Conservation (phyloP, 2,329 filamentous ascomycete genomes). For the Fusarium denticulatum region DNA sequence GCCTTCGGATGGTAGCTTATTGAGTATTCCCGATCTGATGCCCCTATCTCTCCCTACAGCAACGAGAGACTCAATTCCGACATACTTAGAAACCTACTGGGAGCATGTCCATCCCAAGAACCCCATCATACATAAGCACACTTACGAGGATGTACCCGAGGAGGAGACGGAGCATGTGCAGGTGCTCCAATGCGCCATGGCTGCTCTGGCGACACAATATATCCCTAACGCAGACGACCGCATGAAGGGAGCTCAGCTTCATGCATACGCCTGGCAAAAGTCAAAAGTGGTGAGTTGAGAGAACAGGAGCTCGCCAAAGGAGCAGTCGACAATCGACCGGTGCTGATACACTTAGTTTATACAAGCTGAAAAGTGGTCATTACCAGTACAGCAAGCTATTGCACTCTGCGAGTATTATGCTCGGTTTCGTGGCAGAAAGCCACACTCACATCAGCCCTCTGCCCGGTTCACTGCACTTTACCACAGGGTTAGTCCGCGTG, state of each 20-base stretch:
- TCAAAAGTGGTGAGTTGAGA: slow-evolving; percentile 58
- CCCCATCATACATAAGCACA: slow-evolving; percentile 61
- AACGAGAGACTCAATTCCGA: slow-evolving; percentile 56
- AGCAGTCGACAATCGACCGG: slow-evolving; percentile 1
- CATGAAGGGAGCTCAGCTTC: slow-evolving; percentile 59
- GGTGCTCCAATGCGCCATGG: slow-evolving; percentile 64
- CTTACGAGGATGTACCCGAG: slow-evolving; percentile 51
- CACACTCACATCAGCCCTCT: slow-evolving; percentile 59
- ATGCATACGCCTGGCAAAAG: slow-evolving; percentile 62
- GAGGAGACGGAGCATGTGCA: slow-evolving; percentile 50
- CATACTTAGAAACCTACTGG: slow-evolving; percentile 65
- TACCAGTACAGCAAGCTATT: slow-evolving; percentile 63
- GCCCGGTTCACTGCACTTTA: slow-evolving; percentile 61
- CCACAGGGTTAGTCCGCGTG: slow-evolving; percentile 61
- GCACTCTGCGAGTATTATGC: slow-evolving; percentile 65
- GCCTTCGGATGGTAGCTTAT: slow-evolving; percentile 53
- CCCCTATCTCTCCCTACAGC: slow-evolving; percentile 51
- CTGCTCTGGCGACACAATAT: slow-evolving; percentile 65
- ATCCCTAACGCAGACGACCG: slow-evolving; percentile 60
- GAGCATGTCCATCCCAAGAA: slow-evolving; percentile 58
- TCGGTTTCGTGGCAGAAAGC: slow-evolving; percentile 62
- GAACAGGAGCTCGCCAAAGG: not conserved
- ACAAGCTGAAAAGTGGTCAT: slow-evolving; percentile 53
- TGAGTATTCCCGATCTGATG: slow-evolving; percentile 41
- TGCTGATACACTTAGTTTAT: slow-evolving; percentile 51